Conservation (phyloP, 2,329 filamentous ascomycete species). For the Penicillium psychrosexuale region DNA sequence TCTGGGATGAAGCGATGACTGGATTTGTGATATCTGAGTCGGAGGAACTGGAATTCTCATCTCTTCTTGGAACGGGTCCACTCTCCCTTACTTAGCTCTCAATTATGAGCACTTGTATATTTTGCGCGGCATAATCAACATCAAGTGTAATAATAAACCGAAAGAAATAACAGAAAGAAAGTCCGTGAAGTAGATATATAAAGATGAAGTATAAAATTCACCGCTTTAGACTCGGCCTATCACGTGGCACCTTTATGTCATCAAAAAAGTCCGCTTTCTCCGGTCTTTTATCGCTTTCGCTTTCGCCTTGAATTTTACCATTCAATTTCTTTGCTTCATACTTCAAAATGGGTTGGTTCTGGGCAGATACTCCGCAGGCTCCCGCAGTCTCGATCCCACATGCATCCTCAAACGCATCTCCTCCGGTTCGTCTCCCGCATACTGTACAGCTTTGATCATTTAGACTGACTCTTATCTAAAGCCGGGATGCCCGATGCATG, state of each 20-base stretch:
- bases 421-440: slow-evolving; percentile 50
- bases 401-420: slow-evolving; percentile 48
- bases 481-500: slow-evolving; percentile 70
- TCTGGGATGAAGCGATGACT: slow-evolving; percentile 33
- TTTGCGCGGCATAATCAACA: not conserved
- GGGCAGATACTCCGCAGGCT: slow-evolving; percentile 55
- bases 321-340: not conserved
- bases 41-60: slow-evolving; percentile 12
- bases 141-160: not conserved
- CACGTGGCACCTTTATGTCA: slow-evolving; percentile 13
- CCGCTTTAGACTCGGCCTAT: slow-evolving; percentile 2
- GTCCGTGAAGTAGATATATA: not conserved
- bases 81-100: not conserved
- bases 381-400: slow-evolving; percentile 49
- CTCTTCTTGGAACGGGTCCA: not conserved
- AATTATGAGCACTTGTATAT: not conserved
- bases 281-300: slow-evolving; percentile 21
- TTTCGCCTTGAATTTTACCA: slow-evolving; percentile 6
- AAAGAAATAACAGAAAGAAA: not conserved
- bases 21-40: slow-evolving; percentile 17
- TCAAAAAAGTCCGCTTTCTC: slow-evolving; percentile 10
- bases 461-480: slow-evolving; percentile 36
- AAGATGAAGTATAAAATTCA: not conserved
- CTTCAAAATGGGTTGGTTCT: slow-evolving; percentile 65
- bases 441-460: not conserved